Evolutionary conservation across 495 filamentous ascomycete genomes (phyloP).

Genomic region (Evansstolkia leycettana): DNA sequence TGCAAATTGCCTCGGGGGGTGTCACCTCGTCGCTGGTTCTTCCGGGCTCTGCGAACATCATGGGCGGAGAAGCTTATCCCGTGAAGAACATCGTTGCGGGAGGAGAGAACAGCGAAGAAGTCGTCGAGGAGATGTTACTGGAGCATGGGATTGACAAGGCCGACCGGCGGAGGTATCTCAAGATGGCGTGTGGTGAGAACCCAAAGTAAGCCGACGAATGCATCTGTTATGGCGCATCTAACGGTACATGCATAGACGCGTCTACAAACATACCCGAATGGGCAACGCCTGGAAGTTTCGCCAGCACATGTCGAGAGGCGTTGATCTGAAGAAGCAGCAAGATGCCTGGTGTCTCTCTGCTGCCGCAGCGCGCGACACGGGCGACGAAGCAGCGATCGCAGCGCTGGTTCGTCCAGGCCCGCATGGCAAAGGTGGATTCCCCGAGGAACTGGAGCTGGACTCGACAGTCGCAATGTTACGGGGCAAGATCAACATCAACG

Average conservation of each 20-base stretch:
- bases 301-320: conserved; percentile 46
- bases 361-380: conserved; percentile 16
- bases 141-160: conserved; percentile 25
- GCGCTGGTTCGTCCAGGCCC: conserved; percentile 6
- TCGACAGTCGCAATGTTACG: conserved; percentile 44
- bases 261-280: no score
- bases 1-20: conserved; percentile 55
- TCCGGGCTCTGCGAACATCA: conserved; percentile 53
- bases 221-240: no score
- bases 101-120: conserved; percentile 36
- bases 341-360: conserved; percentile 48
- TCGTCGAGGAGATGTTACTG: conserved; percentile 37
- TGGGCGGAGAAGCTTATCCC: conserved; percentile 52
- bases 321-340: conserved; percentile 37
- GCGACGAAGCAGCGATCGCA: conserved; percentile 8
- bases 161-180: conserved; percentile 44
- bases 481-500: conserved; percentile 49
- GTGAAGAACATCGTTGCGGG: conserved; percentile 47
- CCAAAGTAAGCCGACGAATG: conserved; percentile 42
- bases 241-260: no score
- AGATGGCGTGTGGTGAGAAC: conserved; percentile 65
- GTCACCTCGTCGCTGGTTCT: conserved; percentile 54
- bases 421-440: conserved; percentile 15
- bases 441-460: conserved; percentile 45
- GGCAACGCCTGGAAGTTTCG: conserved; percentile 54